Percentiles rank a stretch among this genome's conserved stretches.
phyloP scores from a whole-genome alignment of 148 eudicot genomes.

The Rhododendron henanense region DNA sequence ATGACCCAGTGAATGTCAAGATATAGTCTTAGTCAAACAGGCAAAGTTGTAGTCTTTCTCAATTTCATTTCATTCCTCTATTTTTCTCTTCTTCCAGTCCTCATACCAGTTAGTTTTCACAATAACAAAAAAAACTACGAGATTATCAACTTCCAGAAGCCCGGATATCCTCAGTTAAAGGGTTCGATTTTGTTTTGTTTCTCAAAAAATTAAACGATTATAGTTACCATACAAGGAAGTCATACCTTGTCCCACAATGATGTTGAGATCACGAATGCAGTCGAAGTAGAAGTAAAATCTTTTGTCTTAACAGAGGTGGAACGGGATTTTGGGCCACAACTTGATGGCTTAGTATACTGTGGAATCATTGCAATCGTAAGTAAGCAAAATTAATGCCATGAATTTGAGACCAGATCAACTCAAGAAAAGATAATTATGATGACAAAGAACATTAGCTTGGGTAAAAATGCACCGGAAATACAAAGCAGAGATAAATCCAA shows the following conservation, averaged over 20 bases:
- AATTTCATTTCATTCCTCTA: background rate
- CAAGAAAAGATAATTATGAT: background rate
- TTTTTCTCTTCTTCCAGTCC: background rate
- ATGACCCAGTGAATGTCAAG: background rate
- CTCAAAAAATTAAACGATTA: background rate
- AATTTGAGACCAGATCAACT: constrained; percentile 1
- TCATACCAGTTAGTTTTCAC: background rate
- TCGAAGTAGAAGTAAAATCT: constrained; percentile 34
- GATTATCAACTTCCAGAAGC: background rate
- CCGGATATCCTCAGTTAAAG: background rate
- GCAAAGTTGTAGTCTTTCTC: background rate
- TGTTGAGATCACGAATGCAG: constrained; percentile 30
- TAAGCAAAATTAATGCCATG: background rate
- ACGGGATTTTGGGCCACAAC: constrained; percentile 59
- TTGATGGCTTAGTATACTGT: constrained; percentile 39
- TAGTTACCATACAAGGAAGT: background rate
- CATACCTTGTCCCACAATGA: constrained; percentile 77
- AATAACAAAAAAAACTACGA: background rate
- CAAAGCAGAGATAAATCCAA: background rate
- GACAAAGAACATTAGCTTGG: background rate
- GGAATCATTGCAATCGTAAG: constrained; percentile 1
- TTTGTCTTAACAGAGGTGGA: constrained; percentile 43
- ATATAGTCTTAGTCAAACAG: background rate
- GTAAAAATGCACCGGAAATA: background rate
- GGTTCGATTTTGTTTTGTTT: background rate